phyloP scores from a whole-genome alignment of 345 rosid species.

The Durio zibethinus region DNA sequence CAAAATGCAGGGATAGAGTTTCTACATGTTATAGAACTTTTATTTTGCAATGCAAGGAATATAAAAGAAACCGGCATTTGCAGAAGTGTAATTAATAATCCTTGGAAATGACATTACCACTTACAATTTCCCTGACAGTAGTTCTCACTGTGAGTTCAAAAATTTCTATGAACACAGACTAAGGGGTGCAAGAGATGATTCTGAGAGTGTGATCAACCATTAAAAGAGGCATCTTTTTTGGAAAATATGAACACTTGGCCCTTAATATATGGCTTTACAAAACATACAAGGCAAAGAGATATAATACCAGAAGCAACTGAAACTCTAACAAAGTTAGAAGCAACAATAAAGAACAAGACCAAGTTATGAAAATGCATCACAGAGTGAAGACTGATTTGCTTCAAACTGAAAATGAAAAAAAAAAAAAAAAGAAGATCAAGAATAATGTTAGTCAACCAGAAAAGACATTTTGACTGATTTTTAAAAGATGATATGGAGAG shows the following conservation, averaged over 20 bases:
- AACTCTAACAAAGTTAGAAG: background rate
- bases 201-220: background rate
- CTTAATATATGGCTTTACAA: background rate
- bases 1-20: background rate
- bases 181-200: background rate
- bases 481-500: background rate
- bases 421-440: background rate
- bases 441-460: background rate
- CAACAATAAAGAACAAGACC: background rate
- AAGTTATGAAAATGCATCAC: background rate
- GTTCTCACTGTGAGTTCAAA: background rate
- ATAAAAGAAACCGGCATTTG: background rate
- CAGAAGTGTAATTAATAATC: background rate
- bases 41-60: background rate
- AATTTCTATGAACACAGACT: background rate
- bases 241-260: background rate
- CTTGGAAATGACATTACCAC: background rate
- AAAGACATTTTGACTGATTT: background rate
- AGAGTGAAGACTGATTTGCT: background rate
- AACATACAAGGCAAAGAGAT: background rate
- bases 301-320: background rate
- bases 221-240: background rate
- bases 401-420: background rate
- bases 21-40: background rate
- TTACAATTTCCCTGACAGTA: background rate